phyloP scores from a whole-genome alignment of 345 rosid genomes.

The Draba incana region DNA sequence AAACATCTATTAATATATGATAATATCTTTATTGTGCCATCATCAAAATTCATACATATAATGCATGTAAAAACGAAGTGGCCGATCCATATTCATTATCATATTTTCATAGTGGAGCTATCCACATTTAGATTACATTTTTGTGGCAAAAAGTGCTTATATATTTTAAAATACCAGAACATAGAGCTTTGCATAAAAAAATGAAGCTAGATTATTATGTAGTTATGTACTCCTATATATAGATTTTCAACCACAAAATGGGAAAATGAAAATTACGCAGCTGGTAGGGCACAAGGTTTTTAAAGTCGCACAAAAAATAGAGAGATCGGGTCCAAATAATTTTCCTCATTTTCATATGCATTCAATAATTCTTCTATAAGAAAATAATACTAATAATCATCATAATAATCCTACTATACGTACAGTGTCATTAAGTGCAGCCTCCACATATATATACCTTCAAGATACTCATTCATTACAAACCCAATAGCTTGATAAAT shows the following conservation, averaged over 20 bases:
- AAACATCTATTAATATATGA: too few species aligned
- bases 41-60: too few species aligned
- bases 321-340: constrained; percentile 12
- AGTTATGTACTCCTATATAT: too few species aligned
- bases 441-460: constrained; percentile 28
- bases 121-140: background rate
- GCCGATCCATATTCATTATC: constrained; percentile 1
- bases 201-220: too few species aligned
- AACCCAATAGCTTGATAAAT: constrained; percentile 12
- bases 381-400: too few species aligned
- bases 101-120: constrained; percentile 16
- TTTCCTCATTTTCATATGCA: constrained; percentile 17
- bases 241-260: background rate
- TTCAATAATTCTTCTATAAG: background rate
- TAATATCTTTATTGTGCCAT: too few species aligned
- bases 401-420: background rate
- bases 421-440: constrained; percentile 17
- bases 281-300: constrained; percentile 31
- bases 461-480: constrained; percentile 20
- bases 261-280: constrained; percentile 3
- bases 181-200: too few species aligned
- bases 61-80: background rate
- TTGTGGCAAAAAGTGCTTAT: background rate
- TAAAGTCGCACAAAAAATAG: constrained; percentile 22
- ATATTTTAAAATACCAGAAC: too few species aligned